Conservation (phyloP, 768 basidiomycete species). For the Neoboletus subvelutipes region DNA sequence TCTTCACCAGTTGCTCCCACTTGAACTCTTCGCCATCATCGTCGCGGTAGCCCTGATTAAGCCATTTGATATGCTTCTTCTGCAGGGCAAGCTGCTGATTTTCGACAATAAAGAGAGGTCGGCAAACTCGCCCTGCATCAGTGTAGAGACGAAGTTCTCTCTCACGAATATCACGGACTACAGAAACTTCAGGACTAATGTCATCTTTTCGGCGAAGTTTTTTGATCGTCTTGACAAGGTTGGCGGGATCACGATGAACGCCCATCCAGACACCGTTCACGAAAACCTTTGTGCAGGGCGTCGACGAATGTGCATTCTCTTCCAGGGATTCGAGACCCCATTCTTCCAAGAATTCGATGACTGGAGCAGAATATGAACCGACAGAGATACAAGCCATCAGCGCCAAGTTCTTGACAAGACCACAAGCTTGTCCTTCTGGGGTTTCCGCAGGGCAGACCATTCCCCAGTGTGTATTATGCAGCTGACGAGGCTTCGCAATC, state of each 20-base stretch:
- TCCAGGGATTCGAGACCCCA: slow-evolving; percentile 96
- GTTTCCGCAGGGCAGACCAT: slow-evolving; percentile 99
- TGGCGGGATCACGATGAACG: slow-evolving; percentile 91
- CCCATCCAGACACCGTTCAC: slow-evolving; percentile 99
- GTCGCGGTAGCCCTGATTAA: slow-evolving; percentile 57
- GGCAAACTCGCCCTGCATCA: slow-evolving; percentile 94
- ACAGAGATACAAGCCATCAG: slow-evolving; percentile 98
- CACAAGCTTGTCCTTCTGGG: slow-evolving; percentile 99
- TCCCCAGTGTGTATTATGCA: slow-evolving; percentile 99
- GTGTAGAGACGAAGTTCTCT: slow-evolving; percentile 92
- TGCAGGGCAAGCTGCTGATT: slow-evolving; percentile 81
- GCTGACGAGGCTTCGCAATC: slow-evolving; percentile 97
- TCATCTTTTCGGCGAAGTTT: slow-evolving; percentile 91
- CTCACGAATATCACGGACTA: slow-evolving; percentile 97
- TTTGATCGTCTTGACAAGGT: slow-evolving; percentile 90
- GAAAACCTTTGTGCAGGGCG: slow-evolving; percentile 92
- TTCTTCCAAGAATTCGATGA: slow-evolving; percentile 97
- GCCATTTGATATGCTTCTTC: slow-evolving; percentile 80
- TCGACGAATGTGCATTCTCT: slow-evolving; percentile 84
- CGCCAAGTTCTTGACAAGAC: slow-evolving; percentile 96
- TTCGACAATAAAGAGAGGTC: slow-evolving; percentile 96
- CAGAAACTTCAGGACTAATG: slow-evolving; percentile 93
- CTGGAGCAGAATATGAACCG: slow-evolving; percentile 91
- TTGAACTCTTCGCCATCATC: slow-evolving; percentile 62
- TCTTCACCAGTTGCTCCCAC: slow-evolving; percentile 84